Evolutionary conservation across 2,329 filamentous ascomycete genomes (phyloP).

Genomic region (Fusarium sp.): DNA sequence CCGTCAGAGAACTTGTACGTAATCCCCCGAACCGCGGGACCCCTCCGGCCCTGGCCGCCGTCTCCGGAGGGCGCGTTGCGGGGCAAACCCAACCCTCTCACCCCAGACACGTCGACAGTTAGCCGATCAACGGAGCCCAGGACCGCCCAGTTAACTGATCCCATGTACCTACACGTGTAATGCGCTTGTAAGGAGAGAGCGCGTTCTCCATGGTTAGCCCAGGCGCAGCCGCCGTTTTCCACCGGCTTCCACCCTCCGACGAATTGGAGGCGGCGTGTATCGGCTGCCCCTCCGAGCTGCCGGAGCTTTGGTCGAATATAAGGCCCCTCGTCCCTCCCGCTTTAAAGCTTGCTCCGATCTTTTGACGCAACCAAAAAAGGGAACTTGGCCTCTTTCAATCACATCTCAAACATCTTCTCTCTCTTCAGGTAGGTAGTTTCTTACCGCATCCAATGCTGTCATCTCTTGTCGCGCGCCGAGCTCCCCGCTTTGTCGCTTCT

Average conservation of each 20-base stretch:
- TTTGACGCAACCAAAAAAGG: slow-evolving; percentile 4
- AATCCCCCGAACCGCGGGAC: not conserved
- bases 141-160: slow-evolving; percentile 22
- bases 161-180: slow-evolving; percentile 3
- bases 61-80: slow-evolving; percentile 36
- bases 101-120: slow-evolving; percentile 15
- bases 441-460: slow-evolving; percentile 39
- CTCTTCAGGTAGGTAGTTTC: slow-evolving; percentile 30
- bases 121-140: slow-evolving; percentile 43
- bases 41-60: slow-evolving; percentile 13
- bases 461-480: slow-evolving; percentile 35
- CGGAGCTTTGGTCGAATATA: slow-evolving; percentile 25
- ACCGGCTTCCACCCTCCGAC: slow-evolving; percentile 1
- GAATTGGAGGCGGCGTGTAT: slow-evolving; percentile 1
- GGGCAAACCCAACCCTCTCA: slow-evolving; percentile 13
- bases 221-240: slow-evolving; percentile 3
- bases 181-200: not conserved
- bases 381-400: slow-evolving; percentile 2
- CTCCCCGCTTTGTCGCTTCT: slow-evolving; percentile 37
- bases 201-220: not conserved
- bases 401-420: slow-evolving; percentile 1
- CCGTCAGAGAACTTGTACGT: not conserved
- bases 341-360: slow-evolving; percentile 17
- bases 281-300: slow-evolving; percentile 28
- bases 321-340: not conserved